A percentile compares a stretch with the other conserved stretches of the same genome.
Evolutionary conservation across 2,329 filamentous ascomycete species (phyloP).

Genomic region (Colletotrichum scovillei): DNA sequence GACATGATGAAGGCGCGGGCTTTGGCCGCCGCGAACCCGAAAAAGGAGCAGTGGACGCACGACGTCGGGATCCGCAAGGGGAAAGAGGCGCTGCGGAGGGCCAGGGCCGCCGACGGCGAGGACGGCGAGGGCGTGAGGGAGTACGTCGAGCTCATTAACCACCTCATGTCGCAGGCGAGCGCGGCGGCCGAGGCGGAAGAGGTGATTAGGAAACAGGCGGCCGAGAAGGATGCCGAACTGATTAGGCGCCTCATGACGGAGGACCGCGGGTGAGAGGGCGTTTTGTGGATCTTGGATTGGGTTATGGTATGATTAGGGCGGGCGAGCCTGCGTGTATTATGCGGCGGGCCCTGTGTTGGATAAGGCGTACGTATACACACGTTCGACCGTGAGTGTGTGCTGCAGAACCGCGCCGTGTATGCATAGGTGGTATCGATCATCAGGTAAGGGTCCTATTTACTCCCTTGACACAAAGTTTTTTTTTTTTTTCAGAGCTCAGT

Average conservation of each 20-base stretch:
- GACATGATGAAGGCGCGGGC: slow-evolving; percentile 36
- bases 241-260: slow-evolving; percentile 62
- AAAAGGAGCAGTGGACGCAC: slow-evolving; percentile 64
- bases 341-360: not conserved
- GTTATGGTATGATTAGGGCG: not conserved
- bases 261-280: slow-evolving; percentile 48
- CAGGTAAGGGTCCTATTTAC: slow-evolving; percentile 8
- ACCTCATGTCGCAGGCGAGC: slow-evolving; percentile 55
- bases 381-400: slow-evolving; percentile 3
- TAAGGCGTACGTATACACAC: slow-evolving; percentile 9
- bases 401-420: not conserved
- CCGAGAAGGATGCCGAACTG: slow-evolving; percentile 58
- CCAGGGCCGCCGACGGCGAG: slow-evolving; percentile 61
- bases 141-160: slow-evolving; percentile 67
- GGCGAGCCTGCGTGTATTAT: not conserved
- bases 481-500: slow-evolving; percentile 4
- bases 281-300: not conserved
- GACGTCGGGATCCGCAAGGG: slow-evolving; percentile 69
- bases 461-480: not conserved
- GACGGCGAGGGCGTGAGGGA: slow-evolving; percentile 70
- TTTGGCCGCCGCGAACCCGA: slow-evolving; percentile 38
- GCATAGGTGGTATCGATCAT: slow-evolving; percentile 5
- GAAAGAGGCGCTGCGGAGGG: slow-evolving; percentile 62
- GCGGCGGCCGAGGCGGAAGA: slow-evolving; percentile 45
- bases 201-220: slow-evolving; percentile 57